Percentiles rank a stretch among this genome's conserved stretches.
phyloP scores from a whole-genome alignment of 2,329 filamentous ascomycete genomes.

The Sarocladium oryzae region DNA sequence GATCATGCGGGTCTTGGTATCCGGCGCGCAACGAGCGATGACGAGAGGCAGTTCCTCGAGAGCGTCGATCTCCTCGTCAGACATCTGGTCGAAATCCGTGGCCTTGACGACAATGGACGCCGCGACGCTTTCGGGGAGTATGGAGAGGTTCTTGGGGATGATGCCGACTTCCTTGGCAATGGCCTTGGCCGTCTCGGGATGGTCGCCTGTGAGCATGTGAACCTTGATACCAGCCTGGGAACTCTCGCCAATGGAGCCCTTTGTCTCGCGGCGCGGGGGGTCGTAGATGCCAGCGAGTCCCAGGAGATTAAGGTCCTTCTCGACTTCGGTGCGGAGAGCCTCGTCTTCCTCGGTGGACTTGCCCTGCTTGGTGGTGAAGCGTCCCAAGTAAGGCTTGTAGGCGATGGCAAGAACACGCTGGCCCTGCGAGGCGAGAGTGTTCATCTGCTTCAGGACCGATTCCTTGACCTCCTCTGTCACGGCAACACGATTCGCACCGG shows the following conservation, averaged over 20 bases:
- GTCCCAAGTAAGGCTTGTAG: conserved; percentile 53
- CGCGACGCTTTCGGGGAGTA: conserved; percentile 56
- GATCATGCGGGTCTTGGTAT: conserved; percentile 71
- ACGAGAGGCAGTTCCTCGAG: conserved; percentile 60
- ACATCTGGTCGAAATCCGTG: conserved; percentile 66
- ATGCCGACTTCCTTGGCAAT: conserved; percentile 77
- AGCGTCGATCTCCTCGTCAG: conserved; percentile 55
- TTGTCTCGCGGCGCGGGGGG: conserved; percentile 75
- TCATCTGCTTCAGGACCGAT: conserved; percentile 46
- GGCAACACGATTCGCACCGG: conserved; percentile 32
- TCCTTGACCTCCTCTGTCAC: conserved; percentile 47
- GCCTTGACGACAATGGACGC: conserved; percentile 67
- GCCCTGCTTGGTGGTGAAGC: conserved; percentile 32
- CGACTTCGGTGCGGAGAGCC: conserved; percentile 52
- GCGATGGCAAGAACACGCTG: conserved; percentile 68
- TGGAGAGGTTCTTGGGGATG: conserved; percentile 55
- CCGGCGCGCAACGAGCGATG: conserved; percentile 62
- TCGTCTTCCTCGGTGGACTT: conserved; percentile 32
- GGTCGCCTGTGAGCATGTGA: conserved; percentile 81
- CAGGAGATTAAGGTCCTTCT: conserved; percentile 63
- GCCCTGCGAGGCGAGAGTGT: conserved; percentile 56
- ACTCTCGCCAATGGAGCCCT: conserved; percentile 62
- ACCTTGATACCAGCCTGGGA: conserved; percentile 69
- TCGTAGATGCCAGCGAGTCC: conserved; percentile 86
- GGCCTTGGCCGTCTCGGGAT: conserved; percentile 69